Conservation (phyloP, 805 yeast species). For the Metschnikowia hibisci region DNA sequence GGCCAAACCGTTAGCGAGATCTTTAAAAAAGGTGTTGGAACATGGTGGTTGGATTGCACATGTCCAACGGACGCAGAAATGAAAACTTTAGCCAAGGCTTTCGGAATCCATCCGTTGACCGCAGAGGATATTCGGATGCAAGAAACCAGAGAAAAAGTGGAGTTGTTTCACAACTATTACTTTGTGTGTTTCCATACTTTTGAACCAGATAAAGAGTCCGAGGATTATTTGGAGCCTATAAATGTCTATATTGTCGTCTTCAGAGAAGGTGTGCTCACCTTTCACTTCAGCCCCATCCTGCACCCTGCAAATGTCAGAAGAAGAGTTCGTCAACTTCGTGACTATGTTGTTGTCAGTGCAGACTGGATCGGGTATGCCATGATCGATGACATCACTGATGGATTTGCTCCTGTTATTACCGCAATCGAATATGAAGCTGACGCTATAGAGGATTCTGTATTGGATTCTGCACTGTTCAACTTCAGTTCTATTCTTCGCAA, state of each 20-base stretch:
- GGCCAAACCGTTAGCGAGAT: slow-evolving; percentile 64
- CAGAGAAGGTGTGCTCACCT: slow-evolving; percentile 54
- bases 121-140: slow-evolving; percentile 96
- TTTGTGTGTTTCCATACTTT: slow-evolving; percentile 97
- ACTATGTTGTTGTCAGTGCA: slow-evolving; percentile 71
- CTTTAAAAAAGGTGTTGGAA: slow-evolving; percentile 66
- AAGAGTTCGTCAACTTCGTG: slow-evolving; percentile 75
- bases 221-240: slow-evolving; percentile 78
- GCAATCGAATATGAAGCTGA: slow-evolving; percentile 78
- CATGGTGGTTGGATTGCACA: slow-evolving; percentile 95
- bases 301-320: slow-evolving; percentile 72
- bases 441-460: slow-evolving; percentile 81
- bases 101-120: slow-evolving; percentile 96
- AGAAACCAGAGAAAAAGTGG: slow-evolving; percentile 96
- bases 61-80: slow-evolving; percentile 95
- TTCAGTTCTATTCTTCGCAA: slow-evolving; percentile 71
- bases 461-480: slow-evolving; percentile 70
- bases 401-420: slow-evolving; percentile 77
- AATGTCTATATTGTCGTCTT: slow-evolving; percentile 62
- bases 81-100: slow-evolving; percentile 87
- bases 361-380: slow-evolving; percentile 83
- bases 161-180: slow-evolving; percentile 82
- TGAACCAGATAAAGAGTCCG: slow-evolving; percentile 77
- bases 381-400: slow-evolving; percentile 82
- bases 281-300: slow-evolving; percentile 56